Percentiles rank a stretch among this genome's conserved stretches.
Evolutionary conservation across 164 flowering plant species (phyloP).

Genomic region (Chimonanthus praecox): DNA sequence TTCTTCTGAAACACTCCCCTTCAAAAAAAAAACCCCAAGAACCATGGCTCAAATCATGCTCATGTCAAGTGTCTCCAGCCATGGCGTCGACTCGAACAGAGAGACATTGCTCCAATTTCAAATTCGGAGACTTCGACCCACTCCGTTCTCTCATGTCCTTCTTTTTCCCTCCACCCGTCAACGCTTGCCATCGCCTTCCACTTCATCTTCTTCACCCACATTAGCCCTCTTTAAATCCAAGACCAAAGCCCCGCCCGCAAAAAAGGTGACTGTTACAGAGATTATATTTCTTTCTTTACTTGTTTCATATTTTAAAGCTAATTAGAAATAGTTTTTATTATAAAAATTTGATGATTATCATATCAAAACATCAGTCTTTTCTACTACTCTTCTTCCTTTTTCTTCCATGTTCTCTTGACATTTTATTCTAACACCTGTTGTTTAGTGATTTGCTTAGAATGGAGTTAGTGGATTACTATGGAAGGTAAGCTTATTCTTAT

Average conservation of each 20-base stretch:
- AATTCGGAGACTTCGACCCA: constrained; percentile 30
- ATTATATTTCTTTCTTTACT: neutral
- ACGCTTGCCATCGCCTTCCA: constrained; percentile 6
- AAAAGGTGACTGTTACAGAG: constrained; percentile 36
- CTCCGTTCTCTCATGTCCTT: constrained; percentile 38
- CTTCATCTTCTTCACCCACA: constrained; percentile 23
- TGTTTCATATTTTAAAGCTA: neutral
- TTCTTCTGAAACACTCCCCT: neutral
- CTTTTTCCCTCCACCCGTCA: constrained; percentile 24
- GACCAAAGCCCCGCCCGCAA: constrained; percentile 63
- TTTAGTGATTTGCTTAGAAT: neutral
- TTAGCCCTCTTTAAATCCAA: constrained; percentile 84
- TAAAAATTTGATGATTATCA: neutral
- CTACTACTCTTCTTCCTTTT: neutral
- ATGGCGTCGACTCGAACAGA: constrained; percentile 24
- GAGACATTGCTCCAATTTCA: constrained; percentile 32
- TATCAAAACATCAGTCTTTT: no score
- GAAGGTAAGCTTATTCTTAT: neutral
- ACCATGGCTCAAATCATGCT: constrained; percentile 81
- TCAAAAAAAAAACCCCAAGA: neutral
- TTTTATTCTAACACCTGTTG: neutral
- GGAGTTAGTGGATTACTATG: neutral
- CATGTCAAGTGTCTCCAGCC: constrained; percentile 35
- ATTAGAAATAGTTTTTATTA: neutral
- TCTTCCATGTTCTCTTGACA: neutral